These are phyloP conservation scores for Chalciporus piperatus DNA, from an alignment of 768 basidiomycete species.

Conservation along the genomic window DNA sequence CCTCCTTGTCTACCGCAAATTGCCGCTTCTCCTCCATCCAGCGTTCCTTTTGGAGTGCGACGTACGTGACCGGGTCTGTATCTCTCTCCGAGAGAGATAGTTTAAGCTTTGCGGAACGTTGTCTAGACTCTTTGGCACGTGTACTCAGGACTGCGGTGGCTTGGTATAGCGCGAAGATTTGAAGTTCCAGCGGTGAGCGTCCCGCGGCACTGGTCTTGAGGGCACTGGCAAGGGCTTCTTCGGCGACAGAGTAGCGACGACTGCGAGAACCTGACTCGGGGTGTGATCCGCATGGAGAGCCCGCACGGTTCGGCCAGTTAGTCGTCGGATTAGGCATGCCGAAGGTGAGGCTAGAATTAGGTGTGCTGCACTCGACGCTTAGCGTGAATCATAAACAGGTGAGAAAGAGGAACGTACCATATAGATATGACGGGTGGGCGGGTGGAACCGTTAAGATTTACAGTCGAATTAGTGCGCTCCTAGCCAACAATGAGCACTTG, in stretches of 20 bases:
- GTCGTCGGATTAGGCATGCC: slow-evolving; percentile 17
- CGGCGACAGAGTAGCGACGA: slow-evolving; percentile 44
- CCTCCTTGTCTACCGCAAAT: slow-evolving; percentile 35
- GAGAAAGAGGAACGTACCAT: slow-evolving; percentile 20
- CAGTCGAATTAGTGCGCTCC: slow-evolving; percentile 21
- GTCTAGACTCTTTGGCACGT: slow-evolving; percentile 45
- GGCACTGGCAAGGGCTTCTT: slow-evolving; percentile 39
- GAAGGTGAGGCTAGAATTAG: slow-evolving; percentile 16
- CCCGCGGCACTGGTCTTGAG: slow-evolving; percentile 34
- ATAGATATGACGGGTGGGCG: slow-evolving; percentile 3
- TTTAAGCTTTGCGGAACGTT: slow-evolving; percentile 40
- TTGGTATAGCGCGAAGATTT: slow-evolving; percentile 44
- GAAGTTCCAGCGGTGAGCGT: slow-evolving; percentile 41
- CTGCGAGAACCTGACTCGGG: slow-evolving; percentile 29
- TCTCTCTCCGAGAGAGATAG: slow-evolving; percentile 37
- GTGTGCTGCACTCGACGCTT: slow-evolving; percentile 18
- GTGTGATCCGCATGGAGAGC: slow-evolving; percentile 27
- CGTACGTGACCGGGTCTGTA: slow-evolving; percentile 36
- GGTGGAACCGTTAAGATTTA: slow-evolving; percentile 2
- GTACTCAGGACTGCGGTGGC: slow-evolving; percentile 42
- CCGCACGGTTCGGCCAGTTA: slow-evolving; percentile 2
- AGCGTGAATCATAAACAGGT: slow-evolving; percentile 12
- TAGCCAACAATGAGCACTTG: slow-evolving; percentile 7
- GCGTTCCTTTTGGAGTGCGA: slow-evolving; percentile 42
- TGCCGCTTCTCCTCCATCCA: slow-evolving; percentile 52